Conservation (phyloP, 1,139 yeast species). For the Candida smagusa region DNA sequence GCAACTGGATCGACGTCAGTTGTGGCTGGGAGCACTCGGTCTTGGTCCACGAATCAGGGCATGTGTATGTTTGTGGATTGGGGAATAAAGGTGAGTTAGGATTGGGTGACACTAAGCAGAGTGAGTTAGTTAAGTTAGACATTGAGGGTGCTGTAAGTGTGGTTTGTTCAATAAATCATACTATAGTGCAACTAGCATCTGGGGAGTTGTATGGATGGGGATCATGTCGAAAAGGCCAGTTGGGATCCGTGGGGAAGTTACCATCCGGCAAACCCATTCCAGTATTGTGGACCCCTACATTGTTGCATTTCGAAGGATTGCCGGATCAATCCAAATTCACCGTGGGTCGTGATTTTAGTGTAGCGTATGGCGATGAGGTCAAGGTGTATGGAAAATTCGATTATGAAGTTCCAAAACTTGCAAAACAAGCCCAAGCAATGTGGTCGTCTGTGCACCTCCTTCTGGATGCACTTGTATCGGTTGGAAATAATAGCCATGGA, state of each 20-base stretch:
- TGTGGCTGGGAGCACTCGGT: slow-evolving; percentile 83
- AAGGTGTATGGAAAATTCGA: slow-evolving; percentile 5
- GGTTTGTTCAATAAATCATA: slow-evolving; percentile 55
- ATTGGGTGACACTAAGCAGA: slow-evolving; percentile 29
- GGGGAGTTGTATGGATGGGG: slow-evolving; percentile 78
- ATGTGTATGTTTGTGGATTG: slow-evolving; percentile 53
- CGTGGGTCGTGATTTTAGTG: slow-evolving; percentile 49
- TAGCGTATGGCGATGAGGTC: slow-evolving; percentile 11
- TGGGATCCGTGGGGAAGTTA: slow-evolving; percentile 27
- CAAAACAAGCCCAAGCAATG: slow-evolving; percentile 48
- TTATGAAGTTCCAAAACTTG: slow-evolving; percentile 1
- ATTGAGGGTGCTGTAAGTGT: slow-evolving; percentile 20
- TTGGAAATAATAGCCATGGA: slow-evolving; percentile 77
- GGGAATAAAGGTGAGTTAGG: slow-evolving; percentile 82
- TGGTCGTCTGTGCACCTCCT: slow-evolving; percentile 77
- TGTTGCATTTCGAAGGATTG: slow-evolving; percentile 16
- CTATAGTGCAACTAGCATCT: slow-evolving; percentile 37
- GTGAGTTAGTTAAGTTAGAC: slow-evolving; percentile 5
- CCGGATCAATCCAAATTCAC: slow-evolving; percentile 12
- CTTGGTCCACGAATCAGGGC: slow-evolving; percentile 39
- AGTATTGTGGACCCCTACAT: slow-evolving; percentile 25
- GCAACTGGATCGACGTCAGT: slow-evolving; percentile 40
- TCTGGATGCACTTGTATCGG: slow-evolving; percentile 34
- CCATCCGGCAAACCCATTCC: slow-evolving; percentile 16
- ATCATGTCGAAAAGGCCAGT: slow-evolving; percentile 70